phyloP scores from a whole-genome alignment of 257 asterid species.

The Scutellaria minor region DNA sequence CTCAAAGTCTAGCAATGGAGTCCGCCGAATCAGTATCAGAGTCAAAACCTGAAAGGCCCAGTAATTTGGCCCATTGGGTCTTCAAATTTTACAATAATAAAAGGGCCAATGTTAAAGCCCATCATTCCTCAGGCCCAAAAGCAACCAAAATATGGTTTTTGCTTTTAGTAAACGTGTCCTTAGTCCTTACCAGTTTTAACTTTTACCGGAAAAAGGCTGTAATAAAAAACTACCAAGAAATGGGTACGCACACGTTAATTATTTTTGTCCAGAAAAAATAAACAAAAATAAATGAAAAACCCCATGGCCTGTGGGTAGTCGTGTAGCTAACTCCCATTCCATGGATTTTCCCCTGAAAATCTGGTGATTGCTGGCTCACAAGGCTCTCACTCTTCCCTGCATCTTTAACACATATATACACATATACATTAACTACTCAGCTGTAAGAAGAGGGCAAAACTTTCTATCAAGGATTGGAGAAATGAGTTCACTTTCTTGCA shows the following conservation, averaged over 20 bases:
- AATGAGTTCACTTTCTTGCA: slow-evolving; percentile 53
- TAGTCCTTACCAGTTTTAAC: no score
- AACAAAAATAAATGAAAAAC: neutral
- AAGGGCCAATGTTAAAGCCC: no score
- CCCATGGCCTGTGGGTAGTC: neutral
- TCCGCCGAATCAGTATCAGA: neutral
- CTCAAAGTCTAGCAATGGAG: neutral
- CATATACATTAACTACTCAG: neutral
- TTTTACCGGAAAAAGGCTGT: neutral
- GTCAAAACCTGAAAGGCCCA: slow-evolving; percentile 9
- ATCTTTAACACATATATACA: neutral
- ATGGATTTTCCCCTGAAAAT: slow-evolving; percentile 30
- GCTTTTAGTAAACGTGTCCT: no score
- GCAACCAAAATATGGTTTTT: no score
- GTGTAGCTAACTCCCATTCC: neutral
- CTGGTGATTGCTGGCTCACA: slow-evolving; percentile 31
- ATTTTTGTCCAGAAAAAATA: slow-evolving; percentile 35
- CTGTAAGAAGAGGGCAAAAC: neutral
- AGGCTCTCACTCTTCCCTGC: neutral
- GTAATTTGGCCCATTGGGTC: neutral
- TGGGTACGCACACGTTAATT: neutral
- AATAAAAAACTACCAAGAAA: neutral
- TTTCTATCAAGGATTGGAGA: slow-evolving; percentile 11
- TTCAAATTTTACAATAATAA: no score
- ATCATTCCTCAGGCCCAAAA: no score